Conservation (phyloP, 768 basidiomycete genomes). For the Hericium coralloides region DNA sequence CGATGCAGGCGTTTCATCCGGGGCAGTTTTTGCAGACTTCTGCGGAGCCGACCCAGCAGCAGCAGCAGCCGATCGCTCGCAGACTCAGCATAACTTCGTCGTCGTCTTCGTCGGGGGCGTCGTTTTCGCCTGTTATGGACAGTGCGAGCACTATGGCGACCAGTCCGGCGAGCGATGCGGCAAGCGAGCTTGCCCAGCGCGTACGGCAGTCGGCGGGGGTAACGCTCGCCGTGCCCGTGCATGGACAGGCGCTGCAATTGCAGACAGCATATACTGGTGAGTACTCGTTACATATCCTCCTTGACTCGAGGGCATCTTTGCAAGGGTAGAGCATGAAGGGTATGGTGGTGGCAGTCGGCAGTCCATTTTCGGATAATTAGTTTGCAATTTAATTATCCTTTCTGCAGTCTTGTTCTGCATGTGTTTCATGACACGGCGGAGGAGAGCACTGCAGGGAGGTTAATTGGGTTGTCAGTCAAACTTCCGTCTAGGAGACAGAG, state of each 20-base stretch:
- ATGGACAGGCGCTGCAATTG: constrained; percentile 24
- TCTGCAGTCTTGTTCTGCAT: too few species aligned
- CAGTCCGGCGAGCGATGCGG: constrained; percentile 20
- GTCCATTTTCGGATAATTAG: too few species aligned
- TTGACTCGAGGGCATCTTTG: too few species aligned
- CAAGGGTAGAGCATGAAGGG: too few species aligned
- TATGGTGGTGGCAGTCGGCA: too few species aligned
- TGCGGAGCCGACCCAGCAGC: neutral
- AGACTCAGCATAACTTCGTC: constrained; percentile 48
- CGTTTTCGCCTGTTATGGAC: constrained; percentile 43
- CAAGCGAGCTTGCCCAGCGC: constrained; percentile 27
- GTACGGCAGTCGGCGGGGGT: constrained; percentile 30
- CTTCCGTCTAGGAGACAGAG: too few species aligned
- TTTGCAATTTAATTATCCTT: too few species aligned
- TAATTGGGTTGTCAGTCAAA: too few species aligned
- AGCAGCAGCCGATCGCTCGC: constrained; percentile 18
- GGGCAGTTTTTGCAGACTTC: neutral
- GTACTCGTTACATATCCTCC: neutral
- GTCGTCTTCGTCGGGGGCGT: constrained; percentile 46
- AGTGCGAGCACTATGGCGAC: constrained; percentile 23
- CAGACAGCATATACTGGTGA: constrained; percentile 15
- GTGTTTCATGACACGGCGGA: too few species aligned
- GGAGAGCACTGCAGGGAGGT: too few species aligned
- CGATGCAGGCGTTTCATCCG: constrained; percentile 19
- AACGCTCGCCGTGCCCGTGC: constrained; percentile 29